A percentile compares a stretch with the other conserved stretches of the same genome.
phyloP scores from a whole-genome alignment of 2,329 filamentous ascomycete genomes.

The Exophiala oligosperma region DNA sequence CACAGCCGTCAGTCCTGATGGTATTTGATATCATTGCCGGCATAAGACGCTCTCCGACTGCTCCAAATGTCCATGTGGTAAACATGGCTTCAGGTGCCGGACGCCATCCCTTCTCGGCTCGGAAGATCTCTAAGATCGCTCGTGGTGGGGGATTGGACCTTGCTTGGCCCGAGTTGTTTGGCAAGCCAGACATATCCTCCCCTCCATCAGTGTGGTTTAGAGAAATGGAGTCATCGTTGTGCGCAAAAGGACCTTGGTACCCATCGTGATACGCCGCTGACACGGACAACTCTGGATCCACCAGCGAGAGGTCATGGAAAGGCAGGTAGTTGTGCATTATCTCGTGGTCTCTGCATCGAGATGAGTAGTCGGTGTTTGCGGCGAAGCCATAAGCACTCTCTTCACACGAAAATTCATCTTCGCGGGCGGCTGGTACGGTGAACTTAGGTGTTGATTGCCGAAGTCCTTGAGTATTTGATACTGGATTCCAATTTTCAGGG shows the following conservation, averaged over 20 bases:
- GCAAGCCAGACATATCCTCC: neutral
- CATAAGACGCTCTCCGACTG: neutral
- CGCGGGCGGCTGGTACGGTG: too few relatives aligned
- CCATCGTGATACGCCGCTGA: neutral
- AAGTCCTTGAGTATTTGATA: too few relatives aligned
- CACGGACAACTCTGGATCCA: too few relatives aligned
- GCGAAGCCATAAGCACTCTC: too few relatives aligned
- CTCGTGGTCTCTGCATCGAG: neutral
- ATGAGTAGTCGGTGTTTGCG: too few relatives aligned
- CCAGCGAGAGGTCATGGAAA: neutral
- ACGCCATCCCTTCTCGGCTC: neutral
- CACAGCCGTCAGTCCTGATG: neutral
- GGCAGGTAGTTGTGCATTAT: neutral
- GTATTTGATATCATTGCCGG: neutral
- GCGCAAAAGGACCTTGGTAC: too few relatives aligned
- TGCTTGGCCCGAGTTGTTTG: neutral
- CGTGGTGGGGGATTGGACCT: neutral
- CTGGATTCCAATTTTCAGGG: too few relatives aligned
- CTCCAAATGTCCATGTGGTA: neutral
- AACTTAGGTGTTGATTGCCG: too few relatives aligned
- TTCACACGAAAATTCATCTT: too few relatives aligned
- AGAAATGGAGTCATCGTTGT: too few relatives aligned
- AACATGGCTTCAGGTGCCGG: neutral
- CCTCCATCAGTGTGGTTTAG: neutral
- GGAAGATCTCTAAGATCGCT: neutral